Percentiles rank a stretch among this genome's conserved stretches.
These are phyloP conservation scores for Acidomyces sp. DNA, from an alignment of 495 filamentous ascomycete species.

Conservation along the genomic window DNA sequence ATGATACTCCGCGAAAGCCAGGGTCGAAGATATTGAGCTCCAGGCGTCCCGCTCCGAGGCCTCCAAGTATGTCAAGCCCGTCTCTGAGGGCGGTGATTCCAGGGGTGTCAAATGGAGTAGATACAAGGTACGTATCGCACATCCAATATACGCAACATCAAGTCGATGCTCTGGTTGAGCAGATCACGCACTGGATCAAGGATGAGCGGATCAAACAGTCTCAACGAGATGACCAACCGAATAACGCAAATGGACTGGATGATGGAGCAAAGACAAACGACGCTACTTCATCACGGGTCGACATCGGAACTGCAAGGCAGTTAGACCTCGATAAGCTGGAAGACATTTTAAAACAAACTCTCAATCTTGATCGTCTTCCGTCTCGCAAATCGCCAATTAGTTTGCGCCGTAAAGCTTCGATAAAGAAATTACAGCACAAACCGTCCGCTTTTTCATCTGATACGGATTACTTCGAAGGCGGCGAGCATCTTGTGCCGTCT, in stretches of 20 bases:
- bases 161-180: constrained; percentile 44
- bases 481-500: constrained; percentile 55
- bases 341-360: constrained; percentile 24
- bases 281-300: not conserved
- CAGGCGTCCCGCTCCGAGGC: constrained; percentile 25
- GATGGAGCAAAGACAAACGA: not conserved
- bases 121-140: not conserved
- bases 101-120: constrained; percentile 11
- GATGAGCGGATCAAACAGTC: constrained; percentile 50
- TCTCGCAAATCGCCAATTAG: constrained; percentile 22
- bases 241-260: not conserved
- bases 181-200: constrained; percentile 69
- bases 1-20: constrained; percentile 1
- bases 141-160: constrained; percentile 13
- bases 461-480: constrained; percentile 58
- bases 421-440: constrained; percentile 23
- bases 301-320: not conserved
- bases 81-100: constrained; percentile 4
- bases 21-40: constrained; percentile 23
- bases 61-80: constrained; percentile 7
- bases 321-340: constrained; percentile 27
- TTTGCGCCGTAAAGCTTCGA: constrained; percentile 17
- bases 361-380: constrained; percentile 28
- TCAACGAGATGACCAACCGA: not conserved
- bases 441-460: constrained; percentile 49